phyloP scores from a whole-genome alignment of 345 rosid genomes.

The Sonneratia alba region DNA sequence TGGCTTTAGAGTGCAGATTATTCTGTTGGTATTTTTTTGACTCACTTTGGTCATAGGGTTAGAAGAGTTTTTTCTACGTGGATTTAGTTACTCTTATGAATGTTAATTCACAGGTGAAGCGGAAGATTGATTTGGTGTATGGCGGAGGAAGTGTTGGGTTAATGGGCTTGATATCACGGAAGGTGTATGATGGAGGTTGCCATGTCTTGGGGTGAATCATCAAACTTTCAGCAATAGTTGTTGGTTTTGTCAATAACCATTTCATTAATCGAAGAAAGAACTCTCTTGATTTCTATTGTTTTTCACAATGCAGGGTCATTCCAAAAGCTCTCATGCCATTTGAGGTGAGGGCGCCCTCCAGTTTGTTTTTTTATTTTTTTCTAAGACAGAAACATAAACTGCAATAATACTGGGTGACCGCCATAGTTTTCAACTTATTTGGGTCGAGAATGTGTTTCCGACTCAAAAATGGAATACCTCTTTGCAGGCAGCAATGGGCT shows the following conservation, averaged over 20 bases:
- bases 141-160: slow-evolving; percentile 97
- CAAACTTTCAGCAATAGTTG: slow-evolving; percentile 1
- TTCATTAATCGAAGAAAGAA: slow-evolving; percentile 4
- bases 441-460: not conserved
- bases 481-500: not conserved
- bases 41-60: not conserved
- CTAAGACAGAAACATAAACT: not conserved
- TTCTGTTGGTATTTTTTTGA: not conserved
- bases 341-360: slow-evolving; percentile 41
- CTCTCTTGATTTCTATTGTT: slow-evolving; percentile 9
- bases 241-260: slow-evolving; percentile 12
- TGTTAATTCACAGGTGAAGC: slow-evolving; percentile 43
- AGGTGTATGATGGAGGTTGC: slow-evolving; percentile 77
- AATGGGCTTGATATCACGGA: slow-evolving; percentile 88
- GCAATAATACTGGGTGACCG: not conserved
- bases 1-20: not conserved
- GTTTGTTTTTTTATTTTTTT: slow-evolving; percentile 4
- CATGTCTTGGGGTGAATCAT: slow-evolving; percentile 72
- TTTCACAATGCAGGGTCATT: slow-evolving; percentile 63
- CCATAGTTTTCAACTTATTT: not conserved
- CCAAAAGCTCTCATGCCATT: slow-evolving; percentile 90
- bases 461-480: not conserved
- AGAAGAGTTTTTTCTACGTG: not conserved
- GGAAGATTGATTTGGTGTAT: slow-evolving; percentile 84
- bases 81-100: not conserved